Conservation (phyloP, 306 rosid species). For the Carpinus viminea region DNA sequence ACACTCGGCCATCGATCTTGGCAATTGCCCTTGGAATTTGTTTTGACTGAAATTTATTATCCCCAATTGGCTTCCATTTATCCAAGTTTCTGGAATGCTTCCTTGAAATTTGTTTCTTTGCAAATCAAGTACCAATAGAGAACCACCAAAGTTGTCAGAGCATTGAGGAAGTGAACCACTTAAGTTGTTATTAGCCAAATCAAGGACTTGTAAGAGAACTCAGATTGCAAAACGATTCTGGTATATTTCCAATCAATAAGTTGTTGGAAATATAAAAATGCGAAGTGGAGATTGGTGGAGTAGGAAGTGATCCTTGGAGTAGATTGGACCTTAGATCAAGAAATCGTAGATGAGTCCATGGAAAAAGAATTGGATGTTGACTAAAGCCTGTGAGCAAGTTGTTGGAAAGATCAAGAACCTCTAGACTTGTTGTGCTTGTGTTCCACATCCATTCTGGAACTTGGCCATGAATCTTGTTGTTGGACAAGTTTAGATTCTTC, state of each 20-base stretch:
- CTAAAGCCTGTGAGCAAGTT: constrained; percentile 8
- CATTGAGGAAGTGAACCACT: not conserved
- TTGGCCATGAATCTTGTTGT: no score
- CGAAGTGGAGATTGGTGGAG: not conserved
- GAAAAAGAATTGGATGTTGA: not conserved
- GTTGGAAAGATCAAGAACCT: not conserved
- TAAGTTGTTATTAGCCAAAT: not conserved
- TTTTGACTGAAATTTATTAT: not conserved
- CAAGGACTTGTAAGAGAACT: constrained; percentile 2
- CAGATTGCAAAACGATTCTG: constrained; percentile 1
- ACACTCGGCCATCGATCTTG: not conserved
- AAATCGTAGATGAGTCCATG: fast-evolving
- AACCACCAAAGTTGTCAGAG: not conserved
- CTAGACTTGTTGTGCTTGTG: no score
- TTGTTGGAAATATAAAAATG: not conserved
- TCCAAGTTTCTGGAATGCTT: not conserved
- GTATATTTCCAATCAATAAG: not conserved
- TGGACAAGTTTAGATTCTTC: no score
- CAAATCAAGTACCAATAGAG: not conserved
- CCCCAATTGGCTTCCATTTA: not conserved
- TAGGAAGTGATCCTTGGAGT: not conserved
- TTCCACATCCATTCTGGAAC: no score
- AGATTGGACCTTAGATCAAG: not conserved
- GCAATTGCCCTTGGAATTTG: not conserved
- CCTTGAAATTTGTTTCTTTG: not conserved